Evolutionary conservation across 129 eudicot genomes (phyloP), one percentile per base, ranked within the genome.

Genomic region (Solidago caesia): DNA sequence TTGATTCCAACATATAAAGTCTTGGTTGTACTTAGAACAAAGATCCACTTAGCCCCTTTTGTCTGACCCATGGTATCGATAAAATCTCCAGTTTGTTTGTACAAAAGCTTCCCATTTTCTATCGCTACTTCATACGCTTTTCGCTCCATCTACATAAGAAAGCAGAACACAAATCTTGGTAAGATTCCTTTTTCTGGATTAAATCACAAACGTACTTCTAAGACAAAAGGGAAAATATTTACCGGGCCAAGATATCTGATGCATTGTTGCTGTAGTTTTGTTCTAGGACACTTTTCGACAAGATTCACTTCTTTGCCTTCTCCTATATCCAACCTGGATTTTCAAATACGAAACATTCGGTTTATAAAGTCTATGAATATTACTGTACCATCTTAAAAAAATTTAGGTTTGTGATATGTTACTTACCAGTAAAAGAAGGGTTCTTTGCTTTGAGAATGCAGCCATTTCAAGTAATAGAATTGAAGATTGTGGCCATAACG

Each of bases 231-330:
- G 4, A 41, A 64, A 59, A 44, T 52, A 27, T 89, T 6, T 79
- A 95, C 99, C 75, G 97, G 99, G 29, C 97, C 99, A 58, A 95
- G 97, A 80, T 95, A 95, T 71, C 82, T 91, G 82, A 95, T 95
- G 89, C 99, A 95, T 70, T 95, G 99, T 63, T 91, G 91, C 41
- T 87, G 97, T 75, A 95, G 94, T 77, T 87, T 91, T 27, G 78
- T 74, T 61, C 99, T 84, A 62, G 96, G 67, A 79, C 99, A 91
- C 75, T 87, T 87, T 53, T 95, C 96, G 0, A 80, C 79, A 67
- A 91, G 83, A 82, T 91, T 91, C 53, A 91, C 87, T 55, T 95
- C 99, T 60, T 83, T 95, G 5, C 99, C 99, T 79, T 95, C 99
- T 65, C 99, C 99, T 47, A 95, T 89, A 77, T 95, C 97, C 69